Conservation (phyloP, 1,284 basidiomycete species). For the Puccinia brachypodii region DNA sequence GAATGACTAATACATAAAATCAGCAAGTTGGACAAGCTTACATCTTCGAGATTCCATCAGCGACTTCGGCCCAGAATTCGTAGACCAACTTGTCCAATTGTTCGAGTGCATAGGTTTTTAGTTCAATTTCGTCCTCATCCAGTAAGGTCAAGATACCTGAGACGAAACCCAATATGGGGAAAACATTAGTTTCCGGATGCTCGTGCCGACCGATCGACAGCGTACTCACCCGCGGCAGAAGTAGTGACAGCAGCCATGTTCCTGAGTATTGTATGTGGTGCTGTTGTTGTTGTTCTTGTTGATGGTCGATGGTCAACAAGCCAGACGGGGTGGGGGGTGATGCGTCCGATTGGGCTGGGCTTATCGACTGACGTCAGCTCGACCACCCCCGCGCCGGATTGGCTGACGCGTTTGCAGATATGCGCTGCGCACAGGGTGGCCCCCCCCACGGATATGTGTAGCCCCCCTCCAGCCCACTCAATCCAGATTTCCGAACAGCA, state of each 20-base stretch:
- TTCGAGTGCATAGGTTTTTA: constrained; percentile 85
- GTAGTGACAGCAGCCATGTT: constrained; percentile 30
- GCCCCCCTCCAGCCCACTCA: no score
- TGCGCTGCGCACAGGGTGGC: not conserved
- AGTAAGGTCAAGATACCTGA: constrained; percentile 82
- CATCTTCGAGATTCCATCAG: constrained; percentile 86
- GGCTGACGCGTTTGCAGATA: not conserved
- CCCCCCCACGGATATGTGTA: not conserved
- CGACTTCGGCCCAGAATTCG: constrained; percentile 96
- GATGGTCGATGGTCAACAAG: not conserved
- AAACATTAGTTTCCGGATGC: not conserved
- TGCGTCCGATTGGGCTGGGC: constrained; percentile 5
- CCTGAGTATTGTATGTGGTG: not conserved
- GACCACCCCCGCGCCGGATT: not conserved
- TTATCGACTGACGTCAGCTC: not conserved
- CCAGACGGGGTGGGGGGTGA: not conserved
- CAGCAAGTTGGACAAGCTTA: constrained; percentile 58
- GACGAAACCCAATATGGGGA: not conserved
- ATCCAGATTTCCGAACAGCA: no score
- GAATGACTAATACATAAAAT: not conserved
- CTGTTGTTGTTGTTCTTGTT: not conserved
- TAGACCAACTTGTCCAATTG: constrained; percentile 78
- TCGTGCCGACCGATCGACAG: not conserved
- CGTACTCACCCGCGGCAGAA: constrained; percentile 36
- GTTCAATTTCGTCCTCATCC: constrained; percentile 76